phyloP scores from a whole-genome alignment of 441 rosid species.

The Pelargonium hybrid region DNA sequence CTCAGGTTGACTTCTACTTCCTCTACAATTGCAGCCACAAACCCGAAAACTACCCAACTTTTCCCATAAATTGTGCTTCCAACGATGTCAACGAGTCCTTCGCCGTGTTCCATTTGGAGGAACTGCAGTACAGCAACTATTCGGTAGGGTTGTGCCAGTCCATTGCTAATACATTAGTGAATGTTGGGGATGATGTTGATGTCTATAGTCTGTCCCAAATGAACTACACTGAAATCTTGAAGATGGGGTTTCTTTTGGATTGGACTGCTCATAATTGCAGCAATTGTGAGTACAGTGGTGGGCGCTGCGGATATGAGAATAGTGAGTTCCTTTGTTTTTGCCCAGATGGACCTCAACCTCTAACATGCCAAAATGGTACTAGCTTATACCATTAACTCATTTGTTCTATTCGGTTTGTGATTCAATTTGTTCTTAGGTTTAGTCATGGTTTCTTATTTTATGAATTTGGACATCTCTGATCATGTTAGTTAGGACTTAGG shows the following conservation, averaged over 20 bases:
- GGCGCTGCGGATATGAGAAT: slow-evolving; percentile 35
- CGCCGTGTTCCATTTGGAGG: slow-evolving; percentile 21
- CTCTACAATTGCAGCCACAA: slow-evolving; percentile 31
- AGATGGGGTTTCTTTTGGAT: slow-evolving; percentile 38
- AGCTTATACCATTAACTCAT: background rate
- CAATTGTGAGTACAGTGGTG: slow-evolving; percentile 35
- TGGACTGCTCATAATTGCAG: slow-evolving; percentile 41
- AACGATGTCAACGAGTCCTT: slow-evolving; percentile 25
- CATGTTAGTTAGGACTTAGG: background rate
- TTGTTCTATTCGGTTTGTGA: background rate
- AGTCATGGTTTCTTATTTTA: background rate
- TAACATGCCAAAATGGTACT: slow-evolving; percentile 35
- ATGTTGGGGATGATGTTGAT: background rate
- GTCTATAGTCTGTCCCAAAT: background rate
- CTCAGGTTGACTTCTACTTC: slow-evolving; percentile 25
- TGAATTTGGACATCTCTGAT: background rate
- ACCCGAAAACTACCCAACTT: slow-evolving; percentile 12
- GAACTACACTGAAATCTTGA: slow-evolving; percentile 18
- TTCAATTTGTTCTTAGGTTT: background rate
- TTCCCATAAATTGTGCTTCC: slow-evolving; percentile 19
- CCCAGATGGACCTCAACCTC: slow-evolving; percentile 21
- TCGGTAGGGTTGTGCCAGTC: slow-evolving; percentile 20
- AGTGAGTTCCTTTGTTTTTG: slow-evolving; percentile 39
- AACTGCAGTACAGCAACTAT: slow-evolving; percentile 9
- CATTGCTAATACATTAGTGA: slow-evolving; percentile 28